These are phyloP conservation scores for Adansonia madagascariensis DNA, from an alignment of 441 rosid species.

Conservation along the genomic window DNA sequence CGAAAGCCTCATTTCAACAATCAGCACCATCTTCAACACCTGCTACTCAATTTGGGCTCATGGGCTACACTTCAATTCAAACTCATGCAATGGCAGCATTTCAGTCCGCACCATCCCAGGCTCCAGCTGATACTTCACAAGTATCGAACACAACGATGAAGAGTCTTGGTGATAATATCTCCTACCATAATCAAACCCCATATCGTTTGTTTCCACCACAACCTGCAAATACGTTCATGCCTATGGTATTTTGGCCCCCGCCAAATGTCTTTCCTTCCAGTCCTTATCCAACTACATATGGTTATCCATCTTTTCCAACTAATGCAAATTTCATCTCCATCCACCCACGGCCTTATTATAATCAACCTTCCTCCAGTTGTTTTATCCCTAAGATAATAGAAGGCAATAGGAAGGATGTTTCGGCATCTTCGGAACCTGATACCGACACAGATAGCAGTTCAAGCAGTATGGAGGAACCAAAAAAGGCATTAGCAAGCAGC, in stretches of 20 bases:
- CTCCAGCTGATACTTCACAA: conserved; percentile 24
- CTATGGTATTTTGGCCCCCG: conserved; percentile 62
- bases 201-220: conserved; percentile 43
- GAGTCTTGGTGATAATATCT: conserved; percentile 24
- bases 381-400: conserved; percentile 31
- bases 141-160: conserved; percentile 27
- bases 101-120: conserved; percentile 36
- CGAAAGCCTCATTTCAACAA: conserved; percentile 38
- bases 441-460: conserved; percentile 49
- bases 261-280: conserved; percentile 45
- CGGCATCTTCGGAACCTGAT: conserved; percentile 34
- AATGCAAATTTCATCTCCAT: conserved; percentile 38
- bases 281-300: conserved; percentile 43
- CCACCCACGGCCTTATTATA: conserved; percentile 42
- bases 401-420: conserved; percentile 30
- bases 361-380: conserved; percentile 34
- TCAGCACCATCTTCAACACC: conserved; percentile 31
- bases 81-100: conserved; percentile 38
- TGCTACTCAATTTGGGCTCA: conserved; percentile 40
- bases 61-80: conserved; percentile 39
- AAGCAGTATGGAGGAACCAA: conserved; percentile 43
- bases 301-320: conserved; percentile 41
- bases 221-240: conserved; percentile 49
- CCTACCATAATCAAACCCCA: conserved; percentile 42
- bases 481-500: conserved; percentile 28